Conservation (phyloP, 1,139 yeast species). For the Saccharomyces hybrid region DNA sequence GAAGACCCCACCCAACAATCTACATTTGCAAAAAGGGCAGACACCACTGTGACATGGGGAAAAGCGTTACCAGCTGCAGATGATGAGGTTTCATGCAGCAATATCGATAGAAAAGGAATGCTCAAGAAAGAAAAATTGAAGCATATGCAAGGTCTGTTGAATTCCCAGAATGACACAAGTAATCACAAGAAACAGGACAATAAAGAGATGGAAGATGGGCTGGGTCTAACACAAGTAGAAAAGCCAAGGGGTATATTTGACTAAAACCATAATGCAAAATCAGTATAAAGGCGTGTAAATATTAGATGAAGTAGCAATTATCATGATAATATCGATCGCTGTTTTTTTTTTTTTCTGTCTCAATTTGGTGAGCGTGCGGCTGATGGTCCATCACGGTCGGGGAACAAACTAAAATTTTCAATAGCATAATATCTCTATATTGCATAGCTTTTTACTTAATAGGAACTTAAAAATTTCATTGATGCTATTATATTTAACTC, state of each 20-base stretch:
- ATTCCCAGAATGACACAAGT: background rate
- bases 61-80: background rate
- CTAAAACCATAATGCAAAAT: constrained; percentile 6
- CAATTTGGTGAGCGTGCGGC: background rate
- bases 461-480: background rate
- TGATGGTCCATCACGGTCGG: background rate
- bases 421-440: background rate
- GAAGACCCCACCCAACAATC: constrained; percentile 4
- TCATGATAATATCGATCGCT: background rate
- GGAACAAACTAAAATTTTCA: background rate
- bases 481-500: background rate
- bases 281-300: background rate
- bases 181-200: constrained; percentile 1
- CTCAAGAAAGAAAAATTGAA: background rate
- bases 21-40: background rate
- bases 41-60: background rate
- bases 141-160: background rate
- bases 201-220: constrained; percentile 12
- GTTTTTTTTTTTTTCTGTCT: background rate
- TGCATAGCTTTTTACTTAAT: background rate
- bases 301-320: background rate
- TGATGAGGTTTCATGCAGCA: background rate
- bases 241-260: constrained; percentile 33
- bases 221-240: constrained; percentile 34
- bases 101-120: background rate